Evolutionary conservation across 768 basidiomycete species (phyloP).

Genomic region (Tulasnella sp.): DNA sequence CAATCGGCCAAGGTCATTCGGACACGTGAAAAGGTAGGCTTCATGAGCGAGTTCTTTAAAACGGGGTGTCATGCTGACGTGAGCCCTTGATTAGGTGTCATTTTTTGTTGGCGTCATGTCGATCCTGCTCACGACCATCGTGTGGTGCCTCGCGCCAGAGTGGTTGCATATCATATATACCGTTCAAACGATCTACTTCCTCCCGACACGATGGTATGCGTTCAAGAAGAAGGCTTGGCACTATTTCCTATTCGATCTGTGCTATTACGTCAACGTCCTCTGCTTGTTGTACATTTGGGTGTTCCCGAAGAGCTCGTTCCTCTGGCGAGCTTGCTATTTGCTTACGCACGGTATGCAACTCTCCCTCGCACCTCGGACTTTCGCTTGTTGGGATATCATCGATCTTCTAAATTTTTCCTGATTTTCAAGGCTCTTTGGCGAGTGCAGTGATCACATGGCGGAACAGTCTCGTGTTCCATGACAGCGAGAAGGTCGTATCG

Average conservation of each 20-base stretch:
- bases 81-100: slow-evolving; percentile 39
- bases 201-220: slow-evolving; percentile 68
- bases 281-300: slow-evolving; percentile 89
- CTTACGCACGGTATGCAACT: slow-evolving; percentile 55
- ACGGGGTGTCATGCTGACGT: background rate
- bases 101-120: slow-evolving; percentile 95
- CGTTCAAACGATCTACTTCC: slow-evolving; percentile 58
- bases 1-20: slow-evolving; percentile 82
- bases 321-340: slow-evolving; percentile 90
- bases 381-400: background rate
- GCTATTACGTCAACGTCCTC: slow-evolving; percentile 88
- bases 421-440: slow-evolving; percentile 51
- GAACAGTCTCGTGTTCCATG: slow-evolving; percentile 96
- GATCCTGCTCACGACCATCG: slow-evolving; percentile 66
- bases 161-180: slow-evolving; percentile 89
- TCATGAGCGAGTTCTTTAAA: no score
- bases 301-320: slow-evolving; percentile 57
- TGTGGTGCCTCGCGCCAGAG: slow-evolving; percentile 82
- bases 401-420: background rate
- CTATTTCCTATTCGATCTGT: slow-evolving; percentile 41
- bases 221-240: slow-evolving; percentile 94
- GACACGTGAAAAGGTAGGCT: slow-evolving; percentile 51
- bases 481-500: slow-evolving; percentile 90
- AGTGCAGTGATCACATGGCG: slow-evolving; percentile 97
- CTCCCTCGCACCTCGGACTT: background rate